phyloP scores from a whole-genome alignment of 108 stramenopile genomes.

The Conticribra guillardii region DNA sequence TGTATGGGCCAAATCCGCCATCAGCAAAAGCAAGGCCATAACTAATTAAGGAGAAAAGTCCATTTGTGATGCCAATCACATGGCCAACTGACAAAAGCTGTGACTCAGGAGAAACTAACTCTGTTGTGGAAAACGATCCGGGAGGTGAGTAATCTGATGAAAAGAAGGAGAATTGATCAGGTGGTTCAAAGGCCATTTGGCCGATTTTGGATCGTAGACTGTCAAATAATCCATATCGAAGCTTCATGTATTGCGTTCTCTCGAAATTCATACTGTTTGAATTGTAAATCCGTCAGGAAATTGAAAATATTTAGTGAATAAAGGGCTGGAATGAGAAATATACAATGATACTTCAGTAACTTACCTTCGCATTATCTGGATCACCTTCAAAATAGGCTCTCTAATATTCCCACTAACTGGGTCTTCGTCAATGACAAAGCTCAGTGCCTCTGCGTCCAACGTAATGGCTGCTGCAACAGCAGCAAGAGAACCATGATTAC shows the following conservation, averaged over 20 bases:
- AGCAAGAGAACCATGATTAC: slow-evolving; percentile 55
- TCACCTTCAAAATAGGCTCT: slow-evolving; percentile 58
- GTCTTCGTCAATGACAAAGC: slow-evolving; percentile 55
- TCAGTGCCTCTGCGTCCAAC: slow-evolving; percentile 51
- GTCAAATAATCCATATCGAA: no score
- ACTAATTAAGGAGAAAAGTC: slow-evolving; percentile 40
- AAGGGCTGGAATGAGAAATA: no score
- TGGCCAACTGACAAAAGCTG: slow-evolving; percentile 37
- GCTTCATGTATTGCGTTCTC: slow-evolving; percentile 2
- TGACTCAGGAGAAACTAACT: no score
- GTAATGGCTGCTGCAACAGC: slow-evolving; percentile 57
- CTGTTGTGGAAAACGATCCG: no score
- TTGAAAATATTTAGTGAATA: no score
- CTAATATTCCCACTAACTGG: slow-evolving; percentile 52
- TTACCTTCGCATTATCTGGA: slow-evolving; percentile 53
- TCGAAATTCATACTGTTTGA: background rate
- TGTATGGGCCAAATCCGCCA: slow-evolving; percentile 37
- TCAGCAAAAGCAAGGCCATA: no score
- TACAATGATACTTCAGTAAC: no score
- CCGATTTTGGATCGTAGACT: slow-evolving; percentile 44
- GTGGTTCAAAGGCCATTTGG: slow-evolving; percentile 49
- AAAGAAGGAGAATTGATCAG: no score
- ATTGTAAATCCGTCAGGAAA: background rate
- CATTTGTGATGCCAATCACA: slow-evolving; percentile 46
- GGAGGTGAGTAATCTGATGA: no score